Base-by-base conservation (phyloP, 805 yeast genomes). In the Cyberlindnera subsufficiens region DNA sequence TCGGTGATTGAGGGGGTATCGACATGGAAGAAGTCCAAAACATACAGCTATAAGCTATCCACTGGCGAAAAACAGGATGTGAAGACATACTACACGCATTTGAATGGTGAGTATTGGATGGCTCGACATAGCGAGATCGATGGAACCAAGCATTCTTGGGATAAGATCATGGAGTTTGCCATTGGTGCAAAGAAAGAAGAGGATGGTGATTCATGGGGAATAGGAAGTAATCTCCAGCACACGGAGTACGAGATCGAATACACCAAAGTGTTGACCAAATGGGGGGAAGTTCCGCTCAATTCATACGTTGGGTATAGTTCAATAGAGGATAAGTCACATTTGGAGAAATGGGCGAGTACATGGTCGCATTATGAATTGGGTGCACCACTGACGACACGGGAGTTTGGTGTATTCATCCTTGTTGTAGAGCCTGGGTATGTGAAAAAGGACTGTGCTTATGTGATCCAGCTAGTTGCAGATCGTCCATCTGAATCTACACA, bases 291-390 rank as follows among this genome's bases (percentile, higher is more conserved):
- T 5, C 54, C 55, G 22, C 44, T 56, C 22, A 56, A 56, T 13
- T 36, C 55, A 2, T 38, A 51, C 8, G 41, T 48, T 7, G 54
- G 46, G 27, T 57, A 43, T 8, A 43, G 42, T 2, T 22, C 44
- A 2, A 3, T 50, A 10, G 39, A 38, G 16, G 20, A 32, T 10
- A 44, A 42, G 29, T 36, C 33, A 5, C 45, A 42, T 38, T 18
- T 51, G 20, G 20, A 41, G 30, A 45, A 45, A 17, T 65, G 67
- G 66, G 58, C 56, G 1, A 47, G 56, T 3, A 60, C 62, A 18
- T 54, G 58, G 42, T 54, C 63, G n/a, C 55, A 59, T 38, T 68
- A 68, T 48, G 64, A 65, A 31, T 47, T 68, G 18, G 68, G 69
- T 5, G 57, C 61, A 11, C 63, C 69, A 5, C 49, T 67, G 30